Evolutionary conservation across 805 yeast genomes (phyloP).

Genomic region (Ogataea chonburiensis): DNA sequence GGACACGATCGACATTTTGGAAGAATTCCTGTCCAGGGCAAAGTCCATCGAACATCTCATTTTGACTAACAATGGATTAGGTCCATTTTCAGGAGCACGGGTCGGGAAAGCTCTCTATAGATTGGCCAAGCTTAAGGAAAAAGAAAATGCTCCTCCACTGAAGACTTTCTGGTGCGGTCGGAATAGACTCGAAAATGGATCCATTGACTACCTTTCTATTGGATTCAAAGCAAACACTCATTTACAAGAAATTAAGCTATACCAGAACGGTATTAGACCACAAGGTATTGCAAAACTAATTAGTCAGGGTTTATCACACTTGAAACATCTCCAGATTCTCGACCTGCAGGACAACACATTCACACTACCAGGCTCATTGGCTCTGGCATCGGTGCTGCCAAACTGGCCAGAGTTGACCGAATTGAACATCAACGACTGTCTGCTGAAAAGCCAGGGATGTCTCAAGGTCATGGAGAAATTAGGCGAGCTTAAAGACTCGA

Average conservation of each 20-base stretch:
- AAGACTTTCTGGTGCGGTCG: conserved; percentile 95
- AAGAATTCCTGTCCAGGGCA: conserved; percentile 71
- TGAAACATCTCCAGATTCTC: conserved; percentile 59
- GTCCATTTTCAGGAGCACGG: conserved; percentile 95
- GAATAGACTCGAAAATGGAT: conserved; percentile 94
- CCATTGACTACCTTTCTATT: conserved; percentile 77
- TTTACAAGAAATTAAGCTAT: conserved; percentile 66
- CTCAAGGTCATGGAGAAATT: conserved; percentile 51
- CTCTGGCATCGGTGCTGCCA: conserved; percentile 59
- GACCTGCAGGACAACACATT: conserved; percentile 96
- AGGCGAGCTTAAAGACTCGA: conserved; percentile 31
- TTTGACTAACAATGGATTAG: conserved; percentile 94
- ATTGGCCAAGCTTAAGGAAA: conserved; percentile 57
- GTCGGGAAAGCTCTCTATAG: conserved; percentile 82
- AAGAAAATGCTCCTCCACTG: conserved; percentile 43
- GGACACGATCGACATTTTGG: conserved; percentile 89
- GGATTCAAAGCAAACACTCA: conserved; percentile 76
- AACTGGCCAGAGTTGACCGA: conserved; percentile 71
- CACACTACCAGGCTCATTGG: conserved; percentile 63
- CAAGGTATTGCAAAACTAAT: conserved; percentile 79
- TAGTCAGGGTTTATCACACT: conserved; percentile 64
- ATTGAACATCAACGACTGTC: conserved; percentile 84
- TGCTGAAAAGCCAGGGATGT: conserved; percentile 79
- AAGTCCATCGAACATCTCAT: conserved; percentile 80
- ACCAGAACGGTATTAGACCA: conserved; percentile 97